Evolutionary conservation across 176 grass and related monocot genomes (phyloP), one percentile per base, ranked within the genome.

Genomic region (Ensete ventricosum): DNA sequence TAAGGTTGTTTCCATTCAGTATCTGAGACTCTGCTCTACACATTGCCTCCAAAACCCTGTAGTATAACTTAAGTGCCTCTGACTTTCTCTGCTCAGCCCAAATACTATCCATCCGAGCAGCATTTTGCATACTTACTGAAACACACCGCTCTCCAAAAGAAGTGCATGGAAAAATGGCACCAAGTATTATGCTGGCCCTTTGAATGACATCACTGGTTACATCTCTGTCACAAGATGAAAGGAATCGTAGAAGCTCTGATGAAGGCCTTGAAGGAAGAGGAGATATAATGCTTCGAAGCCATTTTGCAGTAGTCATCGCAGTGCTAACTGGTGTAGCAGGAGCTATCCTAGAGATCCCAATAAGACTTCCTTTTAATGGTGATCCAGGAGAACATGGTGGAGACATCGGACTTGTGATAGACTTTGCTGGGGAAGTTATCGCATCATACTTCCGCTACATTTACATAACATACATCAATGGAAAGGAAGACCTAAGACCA

Each of bases 31-130:
- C 95, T 78, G 88, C 88, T 73, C 88, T 84, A 77, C 95, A 98
- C 82, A 93, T 98, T 19, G 90, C 83, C 73, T 91, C 95, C 63
- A 98, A 77, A 73, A 98, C 95, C 52, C 90, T 93, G 69, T 91
- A 94, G 67, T 98, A 98, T 24, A 98, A 76, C 52, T 98, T 93
- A 64, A 93, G 76, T 43, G 90, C 86, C 80, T 98, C 95, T 79
- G 85, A 88, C 89, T 98, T 98, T 75, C 95, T 91, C 85, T 98
- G 88, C 65, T 98, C 90, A 55, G 88, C 92, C 95, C 95, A 98
- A 72, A 98, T 89, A 76, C 90, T 85, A 83, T 98, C 95, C 82
- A 94, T 85, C 64, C 78, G 73, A 62, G 82, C 93, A 85, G 86
- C 81, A 55, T 34, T 89, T 23, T 83, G 84, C 58, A 83, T 17